Conservation (phyloP, 2,329 filamentous ascomycete species). For the Aspergillus unguis region DNA sequence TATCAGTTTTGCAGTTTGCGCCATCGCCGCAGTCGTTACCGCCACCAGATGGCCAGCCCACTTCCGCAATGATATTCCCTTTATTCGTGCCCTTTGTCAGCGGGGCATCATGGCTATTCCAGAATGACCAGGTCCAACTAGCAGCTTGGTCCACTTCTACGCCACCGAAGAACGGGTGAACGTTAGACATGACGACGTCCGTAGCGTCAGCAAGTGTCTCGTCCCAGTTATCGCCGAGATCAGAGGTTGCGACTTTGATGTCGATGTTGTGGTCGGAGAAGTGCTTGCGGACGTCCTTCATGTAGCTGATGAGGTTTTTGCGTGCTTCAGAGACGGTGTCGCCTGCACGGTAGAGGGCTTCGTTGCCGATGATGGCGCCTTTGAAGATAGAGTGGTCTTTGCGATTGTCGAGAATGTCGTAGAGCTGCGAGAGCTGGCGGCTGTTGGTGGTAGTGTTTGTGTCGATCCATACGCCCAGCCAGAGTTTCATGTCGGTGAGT, state of each 20-base stretch:
- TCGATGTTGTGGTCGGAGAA: conserved; percentile 64
- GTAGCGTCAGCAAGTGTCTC: conserved; percentile 63
- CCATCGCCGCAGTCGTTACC: conserved; percentile 70
- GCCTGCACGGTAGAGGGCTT: conserved; percentile 56
- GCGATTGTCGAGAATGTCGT: conserved; percentile 66
- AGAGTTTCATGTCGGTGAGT: conserved; percentile 75
- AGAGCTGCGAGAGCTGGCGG: conserved; percentile 80
- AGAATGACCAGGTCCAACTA: conserved; percentile 79
- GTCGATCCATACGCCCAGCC: conserved; percentile 93
- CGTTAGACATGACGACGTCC: conserved; percentile 92
- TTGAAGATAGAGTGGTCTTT: conserved; percentile 51
- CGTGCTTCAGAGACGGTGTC: conserved; percentile 60
- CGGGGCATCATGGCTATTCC: conserved; percentile 64
- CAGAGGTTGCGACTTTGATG: conserved; percentile 79
- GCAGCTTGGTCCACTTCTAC: conserved; percentile 66
- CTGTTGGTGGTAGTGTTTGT: conserved; percentile 76
- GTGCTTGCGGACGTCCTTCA: conserved; percentile 68
- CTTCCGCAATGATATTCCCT: conserved; percentile 82
- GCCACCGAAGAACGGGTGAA: conserved; percentile 93
- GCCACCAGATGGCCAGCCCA: conserved; percentile 83
- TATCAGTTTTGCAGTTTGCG: conserved; percentile 54
- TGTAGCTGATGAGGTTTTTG: conserved; percentile 59
- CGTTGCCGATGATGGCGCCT: conserved; percentile 62
- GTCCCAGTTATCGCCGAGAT: conserved; percentile 87
- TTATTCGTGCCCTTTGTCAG: conserved; percentile 60